phyloP scores from a whole-genome alignment of 2,329 filamentous ascomycete species.

The Trichoderma brevicompactum region DNA sequence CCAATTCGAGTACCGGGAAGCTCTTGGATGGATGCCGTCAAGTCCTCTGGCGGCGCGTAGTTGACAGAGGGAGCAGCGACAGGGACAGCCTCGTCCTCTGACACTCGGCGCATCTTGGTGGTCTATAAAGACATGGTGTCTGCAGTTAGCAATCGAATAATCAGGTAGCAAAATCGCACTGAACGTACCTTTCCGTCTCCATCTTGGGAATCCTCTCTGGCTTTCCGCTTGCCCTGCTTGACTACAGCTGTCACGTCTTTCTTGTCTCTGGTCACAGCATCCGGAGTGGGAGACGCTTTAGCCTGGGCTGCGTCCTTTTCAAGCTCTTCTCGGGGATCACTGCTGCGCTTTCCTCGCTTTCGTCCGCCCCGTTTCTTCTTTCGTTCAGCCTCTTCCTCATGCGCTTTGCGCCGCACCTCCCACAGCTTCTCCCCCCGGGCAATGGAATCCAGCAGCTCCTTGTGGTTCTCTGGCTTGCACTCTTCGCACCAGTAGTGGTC shows the following conservation, averaged over 20 bases:
- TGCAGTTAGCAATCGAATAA: constrained; percentile 22
- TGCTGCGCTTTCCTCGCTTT: constrained; percentile 68
- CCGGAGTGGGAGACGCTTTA: constrained; percentile 49
- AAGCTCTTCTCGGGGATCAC: constrained; percentile 66
- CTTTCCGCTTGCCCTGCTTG: constrained; percentile 59
- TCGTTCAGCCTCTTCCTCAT: constrained; percentile 65
- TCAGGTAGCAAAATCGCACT: no score
- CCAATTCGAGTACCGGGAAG: constrained; percentile 68
- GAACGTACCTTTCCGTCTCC: constrained; percentile 53
- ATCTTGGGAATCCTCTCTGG: constrained; percentile 60
- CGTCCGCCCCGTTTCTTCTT: constrained; percentile 63
- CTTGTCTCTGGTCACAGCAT: constrained; percentile 51
- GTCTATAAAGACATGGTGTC: constrained; percentile 40
- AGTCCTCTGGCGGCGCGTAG: constrained; percentile 57
- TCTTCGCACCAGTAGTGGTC: constrained; percentile 91
- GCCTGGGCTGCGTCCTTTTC: constrained; percentile 49
- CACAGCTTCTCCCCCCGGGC: constrained; percentile 82
- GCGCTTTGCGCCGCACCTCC: constrained; percentile 69
- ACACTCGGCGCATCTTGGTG: constrained; percentile 57
- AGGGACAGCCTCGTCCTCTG: constrained; percentile 49
- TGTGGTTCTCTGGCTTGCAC: constrained; percentile 84
- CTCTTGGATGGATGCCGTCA: constrained; percentile 56
- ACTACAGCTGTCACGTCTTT: constrained; percentile 55
- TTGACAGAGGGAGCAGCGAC: constrained; percentile 39
- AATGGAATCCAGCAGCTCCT: constrained; percentile 77